Base-by-base conservation (phyloP, 2,329 filamentous ascomycete genomes). In the Alternaria rosae region DNA sequence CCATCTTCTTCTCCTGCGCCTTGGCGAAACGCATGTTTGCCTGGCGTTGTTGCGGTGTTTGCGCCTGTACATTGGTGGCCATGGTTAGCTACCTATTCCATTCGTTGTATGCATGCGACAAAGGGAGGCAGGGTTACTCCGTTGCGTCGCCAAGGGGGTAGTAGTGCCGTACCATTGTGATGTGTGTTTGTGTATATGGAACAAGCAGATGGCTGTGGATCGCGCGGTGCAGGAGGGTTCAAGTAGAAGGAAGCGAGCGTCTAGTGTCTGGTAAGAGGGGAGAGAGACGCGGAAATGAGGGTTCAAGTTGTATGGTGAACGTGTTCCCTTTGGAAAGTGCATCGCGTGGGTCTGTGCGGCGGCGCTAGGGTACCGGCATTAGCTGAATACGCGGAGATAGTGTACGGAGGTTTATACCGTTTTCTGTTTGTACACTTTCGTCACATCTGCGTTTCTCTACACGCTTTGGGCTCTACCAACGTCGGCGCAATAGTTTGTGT, bases 11-110 rank as follows among this genome's bases (percentile, higher is more conserved):
- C 77, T 91, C 88, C 78, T 94, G 89, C 56, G 87, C 85, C 78
- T 90, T 90, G 70, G 86, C 89, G 81, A 92, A 96, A 81, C 91
- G 91, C 76, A 87, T 87, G 83, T 95, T 95, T 66, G 90, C 89
- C 76, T 88, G 88, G 79, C 92, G 90, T 84, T 95, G 92, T 80
- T 92, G 87, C 71, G 90, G 92, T 70, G 92, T 95, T 89, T 94
- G 92, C 71, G 89, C 91, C 91, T 93, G 57, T 17, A 38, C 8
- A 38, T 25, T 30, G 32, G 23, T 25, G 6, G 2, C 25, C 2
- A 23, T 43, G 47, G 26, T 38, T 35, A 20, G n/a, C 17, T 26
- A 21, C 5, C 4, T 32, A 13, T 41, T 20, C 10, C 32, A 8
- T 30, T n/a, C 23, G 35, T 38, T 3, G 35, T 11, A 1, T 38